Conservation (phyloP, 2,329 filamentous ascomycete species). For the Aspergillus tanneri region DNA sequence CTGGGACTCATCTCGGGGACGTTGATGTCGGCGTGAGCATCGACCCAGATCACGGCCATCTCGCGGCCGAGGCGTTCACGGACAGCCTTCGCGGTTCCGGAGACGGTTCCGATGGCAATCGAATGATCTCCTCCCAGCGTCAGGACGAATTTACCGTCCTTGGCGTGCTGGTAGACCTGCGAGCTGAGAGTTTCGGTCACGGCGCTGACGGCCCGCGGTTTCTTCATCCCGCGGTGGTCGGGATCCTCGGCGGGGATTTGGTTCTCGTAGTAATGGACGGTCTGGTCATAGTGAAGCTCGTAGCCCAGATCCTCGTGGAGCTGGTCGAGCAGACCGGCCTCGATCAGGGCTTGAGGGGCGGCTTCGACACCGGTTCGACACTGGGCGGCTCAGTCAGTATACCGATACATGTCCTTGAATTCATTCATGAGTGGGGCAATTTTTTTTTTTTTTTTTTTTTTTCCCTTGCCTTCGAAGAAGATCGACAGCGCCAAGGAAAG, state of each 20-base stretch:
- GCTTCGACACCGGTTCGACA: constrained; percentile 90
- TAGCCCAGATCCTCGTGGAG: constrained; percentile 84
- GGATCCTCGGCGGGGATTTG: constrained; percentile 70
- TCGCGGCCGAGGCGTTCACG: constrained; percentile 79
- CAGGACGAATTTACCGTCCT: constrained; percentile 78
- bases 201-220: constrained; percentile 78
- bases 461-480: too few species aligned
- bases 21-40: constrained; percentile 98
- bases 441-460: too few species aligned
- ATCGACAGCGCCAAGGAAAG: constrained; percentile 8
- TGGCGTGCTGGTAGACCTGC: constrained; percentile 85
- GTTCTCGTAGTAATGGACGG: constrained; percentile 78
- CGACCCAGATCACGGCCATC: constrained; percentile 96
- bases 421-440: not conserved
- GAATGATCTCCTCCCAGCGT: constrained; percentile 95
- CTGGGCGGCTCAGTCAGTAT: constrained; percentile 51
- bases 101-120: constrained; percentile 91
- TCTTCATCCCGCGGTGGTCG: constrained; percentile 89
- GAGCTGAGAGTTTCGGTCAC: constrained; percentile 77
- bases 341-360: constrained; percentile 82
- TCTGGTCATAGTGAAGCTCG: constrained; percentile 77
- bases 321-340: constrained; percentile 80
- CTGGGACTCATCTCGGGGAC: constrained; percentile 84
- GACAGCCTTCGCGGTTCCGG: constrained; percentile 80
- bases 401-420: too few species aligned